Base-by-base conservation (phyloP, 2,329 filamentous ascomycete species). In the Xylariaceae sp. region DNA sequence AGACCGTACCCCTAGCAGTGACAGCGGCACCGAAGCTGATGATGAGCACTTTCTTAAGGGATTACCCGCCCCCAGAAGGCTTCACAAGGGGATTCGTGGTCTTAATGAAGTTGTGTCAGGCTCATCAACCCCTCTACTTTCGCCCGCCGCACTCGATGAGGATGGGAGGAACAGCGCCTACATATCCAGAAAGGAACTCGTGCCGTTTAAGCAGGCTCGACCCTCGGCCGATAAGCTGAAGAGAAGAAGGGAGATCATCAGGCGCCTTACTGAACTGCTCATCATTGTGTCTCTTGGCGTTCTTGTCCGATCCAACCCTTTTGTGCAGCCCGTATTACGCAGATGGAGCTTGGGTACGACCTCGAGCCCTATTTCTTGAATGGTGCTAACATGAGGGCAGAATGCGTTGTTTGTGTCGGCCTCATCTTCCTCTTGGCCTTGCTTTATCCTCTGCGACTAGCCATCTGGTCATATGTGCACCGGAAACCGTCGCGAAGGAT, bases 11-110 rank as follows among this genome's bases (percentile, higher is more conserved):
- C 75, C 81, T 2, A 79, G 78, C 9, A 95, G 88, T 62, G 90
- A 95, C 53, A 95, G 89, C 61, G 91, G 91, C 18, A 95, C 90
- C 15, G 91, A 97, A 61, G 91, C 91, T 30, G 91, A 96, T 56
- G 91, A 97, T 67, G 91, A 97, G 63, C 86, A 90, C 49, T 83
- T 91, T 52, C 72, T 95, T 42, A 93, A 85, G 61, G 86, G 89
- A 1, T 68, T 96, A 17, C 90, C 91, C 1, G 87, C 90, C 3
- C 87, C 90, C 2, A 83, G 76, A n/a, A 77, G 81, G 46, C 73
- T 80, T 24, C 83, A 86, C 59, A 96, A 95, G 66, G 90, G 89
- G 7, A 64, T 95, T 37, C 77, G 85, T 45, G 83, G 78, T 44
- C 65, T 63, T 44, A 73, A 78, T 51, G 81, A 75, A 54, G 59